Conservation (phyloP, 164 flowering plant species). For the Liquidambar formosana region DNA sequence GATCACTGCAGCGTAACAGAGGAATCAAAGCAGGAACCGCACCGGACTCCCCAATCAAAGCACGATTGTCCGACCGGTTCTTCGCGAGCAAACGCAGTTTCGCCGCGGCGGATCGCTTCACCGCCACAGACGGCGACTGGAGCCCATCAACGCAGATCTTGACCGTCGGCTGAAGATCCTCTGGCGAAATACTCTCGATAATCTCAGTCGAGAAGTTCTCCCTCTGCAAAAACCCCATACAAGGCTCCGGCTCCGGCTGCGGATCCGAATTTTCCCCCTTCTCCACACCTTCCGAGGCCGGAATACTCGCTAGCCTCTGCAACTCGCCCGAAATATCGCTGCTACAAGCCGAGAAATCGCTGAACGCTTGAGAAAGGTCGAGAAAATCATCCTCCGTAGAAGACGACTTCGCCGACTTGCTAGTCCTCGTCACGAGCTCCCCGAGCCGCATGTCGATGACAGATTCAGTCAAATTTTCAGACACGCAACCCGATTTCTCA, state of each 20-base stretch:
- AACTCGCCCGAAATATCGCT: slow-evolving; percentile 94
- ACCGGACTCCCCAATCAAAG: slow-evolving; percentile 81
- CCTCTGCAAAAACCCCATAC: slow-evolving; percentile 55
- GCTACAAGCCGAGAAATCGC: slow-evolving; percentile 80
- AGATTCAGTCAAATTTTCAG: slow-evolving; percentile 75
- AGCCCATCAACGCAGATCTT: slow-evolving; percentile 68
- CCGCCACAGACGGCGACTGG: slow-evolving; percentile 49
- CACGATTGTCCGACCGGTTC: slow-evolving; percentile 84
- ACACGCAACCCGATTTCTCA: slow-evolving; percentile 26
- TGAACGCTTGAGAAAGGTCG: slow-evolving; percentile 78
- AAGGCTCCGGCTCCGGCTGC: slow-evolving; percentile 41
- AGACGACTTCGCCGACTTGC: slow-evolving; percentile 18
- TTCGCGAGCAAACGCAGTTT: slow-evolving; percentile 82
- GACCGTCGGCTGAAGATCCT: slow-evolving; percentile 81
- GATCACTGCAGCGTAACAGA: slow-evolving; percentile 70
- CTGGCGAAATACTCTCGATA: slow-evolving; percentile 69
- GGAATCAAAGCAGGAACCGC: slow-evolving; percentile 77
- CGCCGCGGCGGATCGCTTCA: slow-evolving; percentile 80
- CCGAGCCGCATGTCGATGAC: slow-evolving; percentile 74
- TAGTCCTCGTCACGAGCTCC: slow-evolving; percentile 54
- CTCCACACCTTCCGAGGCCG: slow-evolving; percentile 28
- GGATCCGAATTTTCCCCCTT: slow-evolving; percentile 12
- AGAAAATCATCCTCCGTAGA: slow-evolving; percentile 34
- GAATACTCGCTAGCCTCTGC: slow-evolving; percentile 72
- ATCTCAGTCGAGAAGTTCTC: slow-evolving; percentile 73